Percentiles rank a stretch among this genome's conserved stretches.
Conservation (phyloP, 2,329 filamentous ascomycete species). For the Calonectria crousiana region DNA sequence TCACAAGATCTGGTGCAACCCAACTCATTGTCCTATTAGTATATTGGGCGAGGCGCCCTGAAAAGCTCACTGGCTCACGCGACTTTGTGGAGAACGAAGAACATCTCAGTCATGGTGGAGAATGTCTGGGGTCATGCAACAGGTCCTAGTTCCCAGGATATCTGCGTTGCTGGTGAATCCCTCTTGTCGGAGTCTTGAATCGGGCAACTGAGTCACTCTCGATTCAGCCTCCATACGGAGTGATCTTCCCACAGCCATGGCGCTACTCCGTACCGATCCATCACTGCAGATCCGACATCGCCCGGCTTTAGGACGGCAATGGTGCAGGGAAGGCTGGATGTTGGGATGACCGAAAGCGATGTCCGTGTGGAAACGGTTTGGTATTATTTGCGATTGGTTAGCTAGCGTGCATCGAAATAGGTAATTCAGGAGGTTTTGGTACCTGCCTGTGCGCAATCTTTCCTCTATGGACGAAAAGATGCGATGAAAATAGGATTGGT, state of each 20-base stretch:
- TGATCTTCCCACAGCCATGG: not conserved
- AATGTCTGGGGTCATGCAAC: not conserved
- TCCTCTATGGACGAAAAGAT: not conserved
- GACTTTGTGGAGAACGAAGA: not conserved
- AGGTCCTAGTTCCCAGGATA: not conserved
- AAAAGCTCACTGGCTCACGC: not conserved
- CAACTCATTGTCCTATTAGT: not conserved
- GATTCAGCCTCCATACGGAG: not conserved
- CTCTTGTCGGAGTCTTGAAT: not conserved
- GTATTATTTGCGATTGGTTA: not conserved
- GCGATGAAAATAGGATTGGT: not conserved
- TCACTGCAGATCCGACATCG: slow-evolving; percentile 22
- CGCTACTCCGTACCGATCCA: too few species aligned
- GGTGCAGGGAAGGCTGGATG: not conserved
- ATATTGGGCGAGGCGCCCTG: not conserved
- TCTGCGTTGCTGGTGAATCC: not conserved
- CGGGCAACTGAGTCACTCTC: not conserved
- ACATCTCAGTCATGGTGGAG: not conserved
- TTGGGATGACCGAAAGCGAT: not conserved
- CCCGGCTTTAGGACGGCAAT: slow-evolving; percentile 24
- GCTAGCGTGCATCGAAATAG: not conserved
- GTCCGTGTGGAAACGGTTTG: not conserved
- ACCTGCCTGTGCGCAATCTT: not conserved
- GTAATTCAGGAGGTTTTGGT: not conserved
- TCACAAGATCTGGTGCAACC: not conserved